phyloP scores from a whole-genome alignment of 2,329 filamentous ascomycete genomes.

The Exophiala calicioides region DNA sequence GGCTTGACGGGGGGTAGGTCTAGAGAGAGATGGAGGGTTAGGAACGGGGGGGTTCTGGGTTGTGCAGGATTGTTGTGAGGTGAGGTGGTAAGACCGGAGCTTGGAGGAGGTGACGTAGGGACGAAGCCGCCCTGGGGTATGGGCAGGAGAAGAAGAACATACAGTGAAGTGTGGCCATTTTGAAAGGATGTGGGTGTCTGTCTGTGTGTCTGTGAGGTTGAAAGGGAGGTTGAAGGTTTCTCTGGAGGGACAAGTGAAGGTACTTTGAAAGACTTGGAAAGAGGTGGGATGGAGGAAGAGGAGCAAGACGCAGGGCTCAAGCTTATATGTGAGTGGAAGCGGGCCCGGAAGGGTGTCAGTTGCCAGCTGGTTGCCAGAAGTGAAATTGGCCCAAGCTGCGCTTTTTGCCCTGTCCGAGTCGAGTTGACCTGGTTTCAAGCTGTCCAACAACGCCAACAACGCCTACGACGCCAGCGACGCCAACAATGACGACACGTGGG shows the following conservation, averaged over 20 bases:
- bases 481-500: slow-evolving; percentile 28
- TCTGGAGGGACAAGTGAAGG: not conserved
- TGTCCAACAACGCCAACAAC: slow-evolving; percentile 21
- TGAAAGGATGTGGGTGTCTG: slow-evolving; percentile 34
- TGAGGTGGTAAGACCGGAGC: slow-evolving; percentile 9
- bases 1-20: slow-evolving; percentile 88
- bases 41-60: too few species aligned
- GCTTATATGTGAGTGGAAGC: too few species aligned
- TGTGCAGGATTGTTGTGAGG: not conserved
- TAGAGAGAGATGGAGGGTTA: slow-evolving; percentile 35
- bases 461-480: slow-evolving; percentile 23
- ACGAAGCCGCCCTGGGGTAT: not conserved
- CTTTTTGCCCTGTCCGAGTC: too few species aligned
- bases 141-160: slow-evolving; percentile 36
- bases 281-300: slow-evolving; percentile 8
- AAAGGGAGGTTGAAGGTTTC: slow-evolving; percentile 2
- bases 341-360: too few species aligned
- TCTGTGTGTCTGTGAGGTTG: not conserved
- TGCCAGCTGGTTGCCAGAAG: too few species aligned
- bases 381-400: too few species aligned
- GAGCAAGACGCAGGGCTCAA: too few species aligned
- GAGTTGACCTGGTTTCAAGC: slow-evolving; percentile 12
- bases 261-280: not conserved
- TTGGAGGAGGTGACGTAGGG: slow-evolving; percentile 21
- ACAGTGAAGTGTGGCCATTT: slow-evolving; percentile 63